Conservation (phyloP, 2,329 filamentous ascomycete species). For the Arthroderma sp. region DNA sequence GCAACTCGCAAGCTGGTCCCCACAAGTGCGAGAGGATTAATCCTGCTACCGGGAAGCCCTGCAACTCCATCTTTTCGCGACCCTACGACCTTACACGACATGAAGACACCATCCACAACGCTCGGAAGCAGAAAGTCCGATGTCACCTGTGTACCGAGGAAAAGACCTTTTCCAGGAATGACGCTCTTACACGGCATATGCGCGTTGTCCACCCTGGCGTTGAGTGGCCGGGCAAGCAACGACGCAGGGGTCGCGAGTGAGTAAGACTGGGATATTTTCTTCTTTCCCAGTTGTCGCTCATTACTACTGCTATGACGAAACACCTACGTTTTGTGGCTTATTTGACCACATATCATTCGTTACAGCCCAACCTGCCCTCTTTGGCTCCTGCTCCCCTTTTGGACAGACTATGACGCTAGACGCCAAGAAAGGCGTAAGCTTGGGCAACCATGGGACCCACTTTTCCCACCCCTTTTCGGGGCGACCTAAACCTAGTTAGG, state of each 20-base stretch:
- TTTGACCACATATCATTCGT: too few species aligned
- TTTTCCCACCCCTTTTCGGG: too few species aligned
- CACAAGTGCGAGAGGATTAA: constrained; percentile 90
- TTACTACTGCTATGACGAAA: not conserved
- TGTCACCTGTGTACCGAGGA: constrained; percentile 90
- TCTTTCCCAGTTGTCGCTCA: not conserved
- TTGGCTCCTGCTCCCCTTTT: too few species aligned
- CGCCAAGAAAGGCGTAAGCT: too few species aligned
- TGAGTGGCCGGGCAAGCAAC: constrained; percentile 58
- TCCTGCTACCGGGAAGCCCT: constrained; percentile 86
- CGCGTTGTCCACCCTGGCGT: constrained; percentile 85
- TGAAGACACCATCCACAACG: constrained; percentile 95
- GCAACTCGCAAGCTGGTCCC: constrained; percentile 83
- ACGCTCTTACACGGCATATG: constrained; percentile 88
- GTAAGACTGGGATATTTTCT: not conserved
- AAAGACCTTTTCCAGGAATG: constrained; percentile 91
- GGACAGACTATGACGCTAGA: too few species aligned
- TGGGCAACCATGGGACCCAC: too few species aligned
- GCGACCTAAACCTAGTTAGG: too few species aligned
- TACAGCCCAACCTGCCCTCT: too few species aligned
- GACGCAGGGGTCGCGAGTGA: constrained; percentile 27
- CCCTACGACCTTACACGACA: constrained; percentile 95
- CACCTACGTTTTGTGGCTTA: too few species aligned
- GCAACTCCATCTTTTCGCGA: constrained; percentile 84
- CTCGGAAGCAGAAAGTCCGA: constrained; percentile 82